phyloP scores from a whole-genome alignment of 768 basidiomycete species.

The Rickenella mellea region DNA sequence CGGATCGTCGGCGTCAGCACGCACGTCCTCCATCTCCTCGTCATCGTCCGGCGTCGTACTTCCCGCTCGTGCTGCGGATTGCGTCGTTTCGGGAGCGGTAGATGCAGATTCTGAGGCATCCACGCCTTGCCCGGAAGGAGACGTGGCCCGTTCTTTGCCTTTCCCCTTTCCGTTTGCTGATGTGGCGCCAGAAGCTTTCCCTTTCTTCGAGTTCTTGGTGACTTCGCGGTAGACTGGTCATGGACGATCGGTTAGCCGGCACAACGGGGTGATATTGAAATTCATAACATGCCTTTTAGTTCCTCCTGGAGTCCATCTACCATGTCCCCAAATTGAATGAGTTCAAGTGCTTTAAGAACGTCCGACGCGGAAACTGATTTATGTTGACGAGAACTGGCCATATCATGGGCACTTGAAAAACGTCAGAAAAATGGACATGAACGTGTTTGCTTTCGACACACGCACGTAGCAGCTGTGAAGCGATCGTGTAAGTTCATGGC shows the following conservation, averaged over 20 bases:
- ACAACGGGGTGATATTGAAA: neutral
- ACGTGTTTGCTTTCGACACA: constrained; percentile 1
- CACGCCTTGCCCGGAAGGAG: neutral
- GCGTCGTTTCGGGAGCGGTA: constrained; percentile 17
- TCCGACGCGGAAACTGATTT: constrained; percentile 87
- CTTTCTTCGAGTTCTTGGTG: constrained; percentile 37
- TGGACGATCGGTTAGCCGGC: neutral
- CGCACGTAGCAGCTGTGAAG: constrained; percentile 36
- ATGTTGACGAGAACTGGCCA: constrained; percentile 74
- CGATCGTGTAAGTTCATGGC: constrained; percentile 5
- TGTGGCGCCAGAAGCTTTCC: constrained; percentile 15
- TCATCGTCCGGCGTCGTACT: constrained; percentile 16
- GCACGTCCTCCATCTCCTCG: constrained; percentile 13
- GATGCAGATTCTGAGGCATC: constrained; percentile 21
- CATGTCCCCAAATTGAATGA: constrained; percentile 67
- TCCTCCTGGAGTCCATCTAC: constrained; percentile 54
- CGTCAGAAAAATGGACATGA: neutral
- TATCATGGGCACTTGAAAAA: constrained; percentile 68
- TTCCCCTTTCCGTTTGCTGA: constrained; percentile 21
- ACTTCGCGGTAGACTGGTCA: constrained; percentile 54
- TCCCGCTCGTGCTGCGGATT: constrained; percentile 18
- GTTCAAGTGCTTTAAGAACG: constrained; percentile 78
- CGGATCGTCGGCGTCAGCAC: constrained; percentile 1
- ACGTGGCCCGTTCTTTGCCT: constrained; percentile 17
- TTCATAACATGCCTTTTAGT: constrained; percentile 40